These are phyloP conservation scores for Solanum pinnatisectum DNA, from an alignment of 257 asterid genomes.

Conservation along the genomic window DNA sequence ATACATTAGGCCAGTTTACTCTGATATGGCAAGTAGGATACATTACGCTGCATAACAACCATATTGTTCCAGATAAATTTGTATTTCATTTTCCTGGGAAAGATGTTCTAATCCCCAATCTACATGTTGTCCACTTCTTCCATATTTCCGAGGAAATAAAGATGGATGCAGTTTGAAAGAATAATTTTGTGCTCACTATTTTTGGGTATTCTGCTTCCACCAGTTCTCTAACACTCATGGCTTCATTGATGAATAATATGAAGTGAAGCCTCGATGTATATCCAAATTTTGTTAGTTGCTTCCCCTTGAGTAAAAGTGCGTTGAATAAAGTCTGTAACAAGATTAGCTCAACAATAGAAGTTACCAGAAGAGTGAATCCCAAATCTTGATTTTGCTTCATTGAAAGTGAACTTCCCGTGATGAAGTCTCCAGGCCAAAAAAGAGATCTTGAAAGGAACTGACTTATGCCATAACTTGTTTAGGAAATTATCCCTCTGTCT, in stretches of 20 bases:
- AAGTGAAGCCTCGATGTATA: too few species aligned
- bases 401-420: too few species aligned
- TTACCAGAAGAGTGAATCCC: not conserved
- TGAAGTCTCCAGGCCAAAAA: not conserved
- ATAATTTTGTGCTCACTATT: too few species aligned
- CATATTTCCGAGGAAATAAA: not conserved
- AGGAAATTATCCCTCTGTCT: not conserved
- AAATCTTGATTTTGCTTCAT: not conserved
- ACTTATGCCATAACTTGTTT: not conserved
- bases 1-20: too few species aligned
- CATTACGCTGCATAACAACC: not conserved
- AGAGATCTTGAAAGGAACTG: not conserved
- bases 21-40: not conserved
- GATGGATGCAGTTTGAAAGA: not conserved
- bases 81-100: too few species aligned
- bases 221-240: not conserved
- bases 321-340: not conserved
- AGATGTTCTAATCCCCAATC: not conserved
- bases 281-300: not conserved
- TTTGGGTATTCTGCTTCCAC: not conserved
- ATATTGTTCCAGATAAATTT: not conserved
- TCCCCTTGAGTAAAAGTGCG: not conserved
- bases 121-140: not conserved
- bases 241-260: not conserved
- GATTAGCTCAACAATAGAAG: too few species aligned